These are phyloP conservation scores for Pseudotsuga menziesii DNA, from an alignment of 75 land plant genomes.

Conservation along the genomic window DNA sequence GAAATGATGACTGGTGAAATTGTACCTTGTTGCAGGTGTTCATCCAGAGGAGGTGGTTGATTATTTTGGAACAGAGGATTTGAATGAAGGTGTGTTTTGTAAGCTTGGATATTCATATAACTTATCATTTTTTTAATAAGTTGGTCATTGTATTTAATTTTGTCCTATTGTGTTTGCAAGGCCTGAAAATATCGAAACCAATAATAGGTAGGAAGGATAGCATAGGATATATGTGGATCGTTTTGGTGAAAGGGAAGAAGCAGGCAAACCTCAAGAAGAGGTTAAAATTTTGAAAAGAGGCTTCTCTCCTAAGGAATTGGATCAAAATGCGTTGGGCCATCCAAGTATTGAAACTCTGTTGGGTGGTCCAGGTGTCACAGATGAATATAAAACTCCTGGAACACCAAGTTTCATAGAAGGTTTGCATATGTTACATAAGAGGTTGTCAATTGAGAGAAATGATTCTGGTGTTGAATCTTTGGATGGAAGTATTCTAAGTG, in stretches of 20 bases:
- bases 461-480: conserved; percentile 58
- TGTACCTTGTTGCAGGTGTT: neutral
- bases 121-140: neutral
- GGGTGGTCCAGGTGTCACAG: conserved; percentile 26
- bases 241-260: neutral
- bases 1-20: neutral
- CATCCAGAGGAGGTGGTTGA: neutral
- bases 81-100: neutral
- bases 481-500: conserved; percentile 64
- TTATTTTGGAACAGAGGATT: neutral
- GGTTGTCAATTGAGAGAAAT: conserved; percentile 60
- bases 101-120: conserved; percentile 2
- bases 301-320: conserved; percentile 9
- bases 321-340: conserved; percentile 27
- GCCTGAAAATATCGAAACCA: conserved; percentile 1
- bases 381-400: conserved; percentile 30
- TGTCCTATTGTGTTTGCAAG: neutral
- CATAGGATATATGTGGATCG: neutral
- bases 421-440: conserved; percentile 33
- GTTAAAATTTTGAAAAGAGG: neutral
- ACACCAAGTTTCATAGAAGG: conserved; percentile 18
- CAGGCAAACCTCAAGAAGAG: neutral
- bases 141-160: neutral
- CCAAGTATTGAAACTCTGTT: neutral
- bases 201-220: neutral